Evolutionary conservation across 352 stramenopile species (phyloP), one percentile per base, ranked within the genome.

Genomic region (Globisporangium nodosum): DNA sequence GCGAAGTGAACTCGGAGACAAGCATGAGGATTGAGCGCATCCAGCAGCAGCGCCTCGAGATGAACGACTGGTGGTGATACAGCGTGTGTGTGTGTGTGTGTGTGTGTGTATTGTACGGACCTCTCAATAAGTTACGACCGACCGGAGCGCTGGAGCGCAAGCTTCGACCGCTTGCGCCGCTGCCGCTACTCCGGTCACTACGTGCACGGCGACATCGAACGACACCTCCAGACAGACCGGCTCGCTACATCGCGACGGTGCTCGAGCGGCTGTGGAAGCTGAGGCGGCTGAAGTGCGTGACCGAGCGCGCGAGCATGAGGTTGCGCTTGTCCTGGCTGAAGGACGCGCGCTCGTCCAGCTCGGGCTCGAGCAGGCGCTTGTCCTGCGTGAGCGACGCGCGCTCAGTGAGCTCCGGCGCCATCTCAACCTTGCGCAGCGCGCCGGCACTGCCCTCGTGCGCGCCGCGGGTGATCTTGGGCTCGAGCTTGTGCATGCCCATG

Each of bases 401-500:
- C 11, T 51, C 50, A 51, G 68, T 59, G 50, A 60, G 63, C 46
- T 81, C 71, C 12, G 65, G 70, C 43, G 65, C 69, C 21, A 74
- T 45, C n/a, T 66, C 71, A 46, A 82, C 61, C 60, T 85, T 87
- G 60, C 78, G 71, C 52, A 91, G 66, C 48, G 63, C 58, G 12
- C 68, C 65, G 15, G 81, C 21, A 24, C 21, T 66, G 30, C 81
- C 61, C 16, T 72, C 69, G 24, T 78, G 63, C n/a, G 79, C 57
- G 24, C 70, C 67, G 37, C 66, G 60, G 9, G 71, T 75, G 49
- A 91, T 54, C 66, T 84, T 85, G 35, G 74, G 66, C 60, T 91
- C 78, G 9, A 91, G 70, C 15, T 65, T 73, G 61, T 87, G 69
- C 69, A 85, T 78, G 55, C 73, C 67, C 81, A 91, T 91, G 52